These are phyloP conservation scores for Uncinocarpus reesii DNA, from an alignment of 2,329 filamentous ascomycete species.

Conservation along the genomic window DNA sequence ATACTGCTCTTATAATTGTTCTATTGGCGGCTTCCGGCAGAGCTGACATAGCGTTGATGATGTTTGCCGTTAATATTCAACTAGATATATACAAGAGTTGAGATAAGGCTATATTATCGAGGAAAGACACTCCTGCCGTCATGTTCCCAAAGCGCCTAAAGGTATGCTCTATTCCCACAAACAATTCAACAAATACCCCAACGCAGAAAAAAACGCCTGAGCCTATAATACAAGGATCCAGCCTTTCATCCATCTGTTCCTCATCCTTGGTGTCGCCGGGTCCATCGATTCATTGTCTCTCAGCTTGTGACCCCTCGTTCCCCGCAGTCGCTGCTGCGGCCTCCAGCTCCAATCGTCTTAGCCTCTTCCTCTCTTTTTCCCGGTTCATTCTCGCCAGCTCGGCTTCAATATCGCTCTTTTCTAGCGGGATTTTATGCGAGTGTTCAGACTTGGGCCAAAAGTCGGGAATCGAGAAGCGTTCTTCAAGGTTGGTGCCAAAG, in stretches of 20 bases:
- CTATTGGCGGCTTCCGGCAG: no score
- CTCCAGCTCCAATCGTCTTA: slow-evolving; percentile 21
- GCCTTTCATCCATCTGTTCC: not conserved
- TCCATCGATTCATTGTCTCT: not conserved
- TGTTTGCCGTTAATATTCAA: not conserved
- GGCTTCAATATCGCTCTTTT: slow-evolving; percentile 54
- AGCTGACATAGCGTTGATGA: no score
- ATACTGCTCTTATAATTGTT: no score
- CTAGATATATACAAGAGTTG: slow-evolving; percentile 6
- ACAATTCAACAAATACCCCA: slow-evolving; percentile 12
- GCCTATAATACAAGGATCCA: not conserved
- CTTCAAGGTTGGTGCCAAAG: slow-evolving; percentile 95
- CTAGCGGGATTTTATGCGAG: slow-evolving; percentile 44
- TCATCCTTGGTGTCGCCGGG: not conserved
- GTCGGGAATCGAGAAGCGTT: slow-evolving; percentile 73
- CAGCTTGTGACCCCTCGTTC: not conserved
- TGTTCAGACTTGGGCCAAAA: slow-evolving; percentile 75
- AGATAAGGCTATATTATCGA: not conserved
- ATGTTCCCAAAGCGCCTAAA: not conserved
- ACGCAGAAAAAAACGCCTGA: slow-evolving; percentile 12
- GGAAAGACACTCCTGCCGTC: not conserved
- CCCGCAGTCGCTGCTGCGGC: slow-evolving; percentile 11
- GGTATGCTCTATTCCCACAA: not conserved
- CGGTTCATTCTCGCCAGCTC: slow-evolving; percentile 63
- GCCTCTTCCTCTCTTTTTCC: slow-evolving; percentile 38